Percentiles rank a stretch among this genome's conserved stretches.
phyloP scores from a whole-genome alignment of 1,284 basidiomycete species.

The Sporisorium sorghi region DNA sequence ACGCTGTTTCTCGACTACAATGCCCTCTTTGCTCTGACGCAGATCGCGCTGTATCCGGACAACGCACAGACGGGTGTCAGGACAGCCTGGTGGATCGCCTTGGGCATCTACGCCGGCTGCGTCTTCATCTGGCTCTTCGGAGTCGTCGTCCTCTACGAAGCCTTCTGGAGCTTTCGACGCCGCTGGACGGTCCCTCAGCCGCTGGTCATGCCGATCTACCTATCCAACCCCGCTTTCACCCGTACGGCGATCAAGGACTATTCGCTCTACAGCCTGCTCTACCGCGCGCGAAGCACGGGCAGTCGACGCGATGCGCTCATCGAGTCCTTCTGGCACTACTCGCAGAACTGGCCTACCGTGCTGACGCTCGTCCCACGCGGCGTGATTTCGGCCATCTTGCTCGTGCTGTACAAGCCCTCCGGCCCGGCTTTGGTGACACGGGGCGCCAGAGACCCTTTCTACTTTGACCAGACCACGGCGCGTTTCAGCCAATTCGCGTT shows the following conservation, averaged over 20 bases:
- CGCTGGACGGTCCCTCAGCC: slow-evolving; percentile 39
- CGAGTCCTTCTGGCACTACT: slow-evolving; percentile 54
- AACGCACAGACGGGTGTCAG: slow-evolving; percentile 10
- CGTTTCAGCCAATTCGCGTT: slow-evolving; percentile 40
- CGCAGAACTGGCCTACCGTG: slow-evolving; percentile 61
- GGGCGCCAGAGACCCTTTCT: slow-evolving; percentile 29
- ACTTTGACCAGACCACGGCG: slow-evolving; percentile 31
- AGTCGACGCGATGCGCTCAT: slow-evolving; percentile 35
- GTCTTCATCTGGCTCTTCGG: slow-evolving; percentile 46
- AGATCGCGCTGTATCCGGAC: slow-evolving; percentile 58
- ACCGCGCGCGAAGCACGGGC: slow-evolving; percentile 37
- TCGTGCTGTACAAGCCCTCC: slow-evolving; percentile 44
- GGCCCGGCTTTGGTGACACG: slow-evolving; percentile 16
- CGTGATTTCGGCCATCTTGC: slow-evolving; percentile 39
- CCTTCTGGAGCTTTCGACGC: slow-evolving; percentile 31
- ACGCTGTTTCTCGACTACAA: slow-evolving; percentile 69
- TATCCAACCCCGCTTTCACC: slow-evolving; percentile 45
- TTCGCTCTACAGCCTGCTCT: slow-evolving; percentile 55
- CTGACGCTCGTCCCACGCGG: slow-evolving; percentile 51
- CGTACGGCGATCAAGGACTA: slow-evolving; percentile 44
- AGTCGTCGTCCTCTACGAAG: slow-evolving; percentile 50
- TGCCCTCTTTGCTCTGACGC: slow-evolving; percentile 61
- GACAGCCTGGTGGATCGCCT: slow-evolving; percentile 55
- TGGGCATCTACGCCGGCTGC: slow-evolving; percentile 42
- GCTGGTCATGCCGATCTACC: slow-evolving; percentile 50